Percentiles rank a stretch among this genome's conserved stretches.
These are phyloP conservation scores for Naganishia liquefaciens DNA, from an alignment of 1,284 basidiomycete genomes.

Conservation along the genomic window DNA sequence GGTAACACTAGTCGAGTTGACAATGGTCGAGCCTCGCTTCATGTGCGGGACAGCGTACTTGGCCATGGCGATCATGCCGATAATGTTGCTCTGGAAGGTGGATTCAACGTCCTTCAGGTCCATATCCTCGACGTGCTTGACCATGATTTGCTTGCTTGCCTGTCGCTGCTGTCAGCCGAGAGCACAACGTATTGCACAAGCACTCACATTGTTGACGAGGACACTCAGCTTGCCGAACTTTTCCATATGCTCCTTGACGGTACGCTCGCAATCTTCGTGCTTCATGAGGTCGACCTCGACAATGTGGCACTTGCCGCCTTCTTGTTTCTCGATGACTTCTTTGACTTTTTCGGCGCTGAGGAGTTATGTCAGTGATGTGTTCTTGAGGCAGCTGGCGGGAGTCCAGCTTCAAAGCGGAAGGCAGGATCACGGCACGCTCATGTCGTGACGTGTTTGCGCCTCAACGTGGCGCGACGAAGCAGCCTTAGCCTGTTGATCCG, in stretches of 20 bases:
- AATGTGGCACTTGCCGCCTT: constrained; percentile 50
- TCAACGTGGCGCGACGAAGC: too few relatives aligned
- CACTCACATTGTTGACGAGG: constrained; percentile 65
- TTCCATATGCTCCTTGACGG: constrained; percentile 60
- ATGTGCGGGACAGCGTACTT: constrained; percentile 62
- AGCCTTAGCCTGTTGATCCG: too few relatives aligned
- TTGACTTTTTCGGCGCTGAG: constrained; percentile 56
- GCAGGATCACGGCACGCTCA: too few relatives aligned
- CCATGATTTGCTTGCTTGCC: constrained; percentile 50
- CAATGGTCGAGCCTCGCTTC: constrained; percentile 63
- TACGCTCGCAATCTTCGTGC: constrained; percentile 55
- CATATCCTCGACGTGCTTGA: constrained; percentile 57
- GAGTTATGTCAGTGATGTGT: too few relatives aligned
- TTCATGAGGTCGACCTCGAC: constrained; percentile 57
- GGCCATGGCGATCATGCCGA: constrained; percentile 62
- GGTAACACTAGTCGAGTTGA: constrained; percentile 66
- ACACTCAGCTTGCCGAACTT: constrained; percentile 60
- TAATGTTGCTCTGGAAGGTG: constrained; percentile 62
- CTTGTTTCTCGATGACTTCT: constrained; percentile 56
- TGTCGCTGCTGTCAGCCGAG: background rate
- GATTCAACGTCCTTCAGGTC: constrained; percentile 60
- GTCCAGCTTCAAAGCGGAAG: too few relatives aligned
- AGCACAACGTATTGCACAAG: background rate
- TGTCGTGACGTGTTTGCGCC: too few relatives aligned
- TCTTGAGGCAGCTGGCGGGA: too few relatives aligned